phyloP scores from a whole-genome alignment of 2,329 filamentous ascomycete genomes.

The Penicillium sp. region DNA sequence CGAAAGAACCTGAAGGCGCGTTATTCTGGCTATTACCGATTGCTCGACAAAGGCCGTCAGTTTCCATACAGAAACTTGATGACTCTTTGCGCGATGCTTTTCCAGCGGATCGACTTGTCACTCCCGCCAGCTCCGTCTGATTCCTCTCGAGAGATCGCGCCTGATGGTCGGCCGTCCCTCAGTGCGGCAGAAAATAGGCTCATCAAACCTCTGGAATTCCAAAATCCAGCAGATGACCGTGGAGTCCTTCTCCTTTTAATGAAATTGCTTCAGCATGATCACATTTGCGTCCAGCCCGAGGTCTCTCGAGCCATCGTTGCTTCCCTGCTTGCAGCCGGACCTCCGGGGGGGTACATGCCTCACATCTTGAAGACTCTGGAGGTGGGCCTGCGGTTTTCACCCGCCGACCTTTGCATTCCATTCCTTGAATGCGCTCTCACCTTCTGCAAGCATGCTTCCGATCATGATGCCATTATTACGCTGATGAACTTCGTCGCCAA shows the following conservation, averaged over 20 bases:
- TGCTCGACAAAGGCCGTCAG: constrained; percentile 50
- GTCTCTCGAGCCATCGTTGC: constrained; percentile 60
- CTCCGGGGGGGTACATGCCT: constrained; percentile 50
- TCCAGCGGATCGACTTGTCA: constrained; percentile 43
- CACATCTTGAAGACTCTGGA: constrained; percentile 58
- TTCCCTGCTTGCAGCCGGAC: constrained; percentile 57
- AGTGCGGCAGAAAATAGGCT: constrained; percentile 37
- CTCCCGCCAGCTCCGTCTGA: constrained; percentile 30
- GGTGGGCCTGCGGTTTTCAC: constrained; percentile 56
- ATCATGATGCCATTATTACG: constrained; percentile 39
- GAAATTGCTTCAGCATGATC: constrained; percentile 66
- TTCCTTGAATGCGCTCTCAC: constrained; percentile 59
- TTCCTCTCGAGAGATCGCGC: constrained; percentile 22
- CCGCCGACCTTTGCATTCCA: constrained; percentile 52
- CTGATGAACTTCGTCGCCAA: constrained; percentile 48
- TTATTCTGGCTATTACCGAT: constrained; percentile 50
- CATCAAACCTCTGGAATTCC: constrained; percentile 30
- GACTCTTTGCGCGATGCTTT: constrained; percentile 43
- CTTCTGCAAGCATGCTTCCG: constrained; percentile 52
- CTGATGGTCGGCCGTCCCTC: constrained; percentile 37
- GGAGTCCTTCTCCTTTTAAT: constrained; percentile 50
- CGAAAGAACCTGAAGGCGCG: constrained; percentile 55
- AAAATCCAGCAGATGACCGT: constrained; percentile 26
- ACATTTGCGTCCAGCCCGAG: constrained; percentile 49
- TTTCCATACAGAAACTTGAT: constrained; percentile 48